A percentile compares a stretch with the other conserved stretches of the same genome.
These are phyloP conservation scores for Rugosomyces carneus DNA, from an alignment of 1,284 basidiomycete species.

Conservation along the genomic window DNA sequence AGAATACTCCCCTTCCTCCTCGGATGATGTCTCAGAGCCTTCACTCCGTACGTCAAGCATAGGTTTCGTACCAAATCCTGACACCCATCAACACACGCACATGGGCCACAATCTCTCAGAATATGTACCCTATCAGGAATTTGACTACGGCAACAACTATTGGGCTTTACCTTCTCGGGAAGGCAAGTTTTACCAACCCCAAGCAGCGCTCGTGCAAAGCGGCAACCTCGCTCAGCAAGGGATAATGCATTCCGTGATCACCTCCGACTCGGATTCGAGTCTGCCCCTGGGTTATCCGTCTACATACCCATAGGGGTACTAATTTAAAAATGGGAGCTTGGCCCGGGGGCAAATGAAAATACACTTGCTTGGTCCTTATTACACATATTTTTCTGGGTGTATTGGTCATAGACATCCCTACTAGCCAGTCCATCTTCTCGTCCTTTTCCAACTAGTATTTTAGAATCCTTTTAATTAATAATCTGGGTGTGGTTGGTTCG, in stretches of 20 bases:
- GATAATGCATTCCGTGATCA: slow-evolving; percentile 2
- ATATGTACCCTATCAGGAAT: slow-evolving; percentile 8
- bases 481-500: background rate
- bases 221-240: slow-evolving; percentile 5
- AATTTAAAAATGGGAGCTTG: background rate
- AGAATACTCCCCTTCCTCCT: slow-evolving; percentile 17
- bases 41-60: slow-evolving; percentile 8
- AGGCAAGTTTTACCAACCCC: slow-evolving; percentile 6
- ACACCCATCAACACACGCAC: background rate
- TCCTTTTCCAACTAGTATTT: background rate
- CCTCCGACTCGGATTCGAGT: slow-evolving; percentile 6
- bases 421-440: background rate
- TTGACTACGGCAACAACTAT: slow-evolving; percentile 1
- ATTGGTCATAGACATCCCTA: background rate
- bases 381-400: background rate
- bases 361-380: background rate
- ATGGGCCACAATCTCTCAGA: slow-evolving; percentile 5
- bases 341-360: background rate
- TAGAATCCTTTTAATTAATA: background rate
- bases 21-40: slow-evolving; percentile 15
- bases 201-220: slow-evolving; percentile 2
- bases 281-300: background rate
- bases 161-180: slow-evolving; percentile 7
- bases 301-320: background rate
- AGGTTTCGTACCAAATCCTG: background rate